Conservation (phyloP, 1,139 yeast genomes). For the Protomyces inundatus region DNA sequence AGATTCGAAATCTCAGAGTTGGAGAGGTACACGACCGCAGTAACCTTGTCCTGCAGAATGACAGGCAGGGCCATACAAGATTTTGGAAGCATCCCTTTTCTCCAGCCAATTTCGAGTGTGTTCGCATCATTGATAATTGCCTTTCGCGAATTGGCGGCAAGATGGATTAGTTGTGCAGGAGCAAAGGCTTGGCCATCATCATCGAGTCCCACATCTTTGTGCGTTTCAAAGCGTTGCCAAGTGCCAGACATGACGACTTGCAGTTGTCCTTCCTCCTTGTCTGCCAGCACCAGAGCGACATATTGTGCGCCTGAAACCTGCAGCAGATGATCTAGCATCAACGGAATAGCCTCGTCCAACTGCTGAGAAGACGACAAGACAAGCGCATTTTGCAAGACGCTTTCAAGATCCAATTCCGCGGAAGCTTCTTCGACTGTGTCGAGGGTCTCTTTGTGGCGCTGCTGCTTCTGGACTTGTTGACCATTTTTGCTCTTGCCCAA, state of each 20-base stretch:
- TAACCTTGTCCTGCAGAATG: slow-evolving; percentile 1
- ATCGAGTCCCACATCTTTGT: slow-evolving; percentile 24
- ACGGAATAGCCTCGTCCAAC: slow-evolving; percentile 12
- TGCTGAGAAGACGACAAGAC: not conserved
- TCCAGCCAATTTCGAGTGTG: not conserved
- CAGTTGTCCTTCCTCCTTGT: slow-evolving; percentile 25
- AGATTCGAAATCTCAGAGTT: slow-evolving; percentile 29
- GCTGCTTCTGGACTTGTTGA: not conserved
- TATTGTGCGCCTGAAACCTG: slow-evolving; percentile 32
- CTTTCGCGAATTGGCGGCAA: slow-evolving; percentile 28
- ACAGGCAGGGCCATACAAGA: slow-evolving; percentile 22
- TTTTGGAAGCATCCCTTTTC: not conserved
- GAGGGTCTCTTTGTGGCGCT: not conserved
- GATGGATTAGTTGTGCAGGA: slow-evolving; percentile 27
- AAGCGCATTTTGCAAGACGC: slow-evolving; percentile 9
- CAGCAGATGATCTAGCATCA: slow-evolving; percentile 31
- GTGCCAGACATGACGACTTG: slow-evolving; percentile 31
- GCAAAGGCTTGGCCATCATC: slow-evolving; percentile 13
- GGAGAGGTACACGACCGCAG: slow-evolving; percentile 32
- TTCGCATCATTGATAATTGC: slow-evolving; percentile 26
- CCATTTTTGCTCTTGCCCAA: not conserved
- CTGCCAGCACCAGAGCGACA: slow-evolving; percentile 30
- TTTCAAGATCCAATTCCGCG: slow-evolving; percentile 9
- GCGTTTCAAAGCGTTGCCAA: slow-evolving; percentile 19
- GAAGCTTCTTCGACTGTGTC: not conserved